Evolutionary conservation across 768 basidiomycete species (phyloP).

Genomic region (Russula brevipes): DNA sequence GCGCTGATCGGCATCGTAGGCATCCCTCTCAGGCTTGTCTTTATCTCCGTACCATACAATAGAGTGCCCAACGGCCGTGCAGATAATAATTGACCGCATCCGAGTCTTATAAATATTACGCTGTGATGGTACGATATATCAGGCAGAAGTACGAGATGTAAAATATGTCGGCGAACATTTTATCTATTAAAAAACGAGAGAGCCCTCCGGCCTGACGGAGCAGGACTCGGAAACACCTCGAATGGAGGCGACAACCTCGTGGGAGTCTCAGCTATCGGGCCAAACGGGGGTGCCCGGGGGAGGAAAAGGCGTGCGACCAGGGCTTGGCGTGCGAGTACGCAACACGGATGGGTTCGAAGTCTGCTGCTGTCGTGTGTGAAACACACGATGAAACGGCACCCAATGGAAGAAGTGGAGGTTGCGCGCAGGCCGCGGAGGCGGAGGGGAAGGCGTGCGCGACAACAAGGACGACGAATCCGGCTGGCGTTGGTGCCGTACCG

Average conservation of each 20-base stretch:
- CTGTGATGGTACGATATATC: too few species aligned
- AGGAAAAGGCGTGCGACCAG: neutral
- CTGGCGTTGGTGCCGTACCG: neutral
- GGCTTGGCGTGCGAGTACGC: neutral
- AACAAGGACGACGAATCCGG: too few species aligned
- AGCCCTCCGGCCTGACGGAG: constrained; percentile 9
- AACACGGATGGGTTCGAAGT: neutral
- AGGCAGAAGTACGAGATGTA: neutral
- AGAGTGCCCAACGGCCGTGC: too few species aligned
- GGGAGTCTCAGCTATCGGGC: constrained; percentile 14
- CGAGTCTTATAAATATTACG: neutral
- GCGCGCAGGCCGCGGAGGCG: neutral
- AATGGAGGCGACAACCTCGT: constrained; percentile 14
- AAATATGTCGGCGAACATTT: neutral
- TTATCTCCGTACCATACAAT: too few species aligned
- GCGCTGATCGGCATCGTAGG: too few species aligned
- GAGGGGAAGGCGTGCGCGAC: neutral
- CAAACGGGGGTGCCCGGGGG: neutral
- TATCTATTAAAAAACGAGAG: constrained; percentile 4
- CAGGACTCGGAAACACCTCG: neutral
- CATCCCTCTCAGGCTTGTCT: too few species aligned
- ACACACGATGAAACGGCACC: neutral
- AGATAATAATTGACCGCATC: neutral
- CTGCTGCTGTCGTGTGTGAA: neutral
- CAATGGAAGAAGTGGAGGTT: neutral